These are phyloP conservation scores for Paecilomyces niveus DNA, from an alignment of 2,329 filamentous ascomycete species.

Conservation along the genomic window DNA sequence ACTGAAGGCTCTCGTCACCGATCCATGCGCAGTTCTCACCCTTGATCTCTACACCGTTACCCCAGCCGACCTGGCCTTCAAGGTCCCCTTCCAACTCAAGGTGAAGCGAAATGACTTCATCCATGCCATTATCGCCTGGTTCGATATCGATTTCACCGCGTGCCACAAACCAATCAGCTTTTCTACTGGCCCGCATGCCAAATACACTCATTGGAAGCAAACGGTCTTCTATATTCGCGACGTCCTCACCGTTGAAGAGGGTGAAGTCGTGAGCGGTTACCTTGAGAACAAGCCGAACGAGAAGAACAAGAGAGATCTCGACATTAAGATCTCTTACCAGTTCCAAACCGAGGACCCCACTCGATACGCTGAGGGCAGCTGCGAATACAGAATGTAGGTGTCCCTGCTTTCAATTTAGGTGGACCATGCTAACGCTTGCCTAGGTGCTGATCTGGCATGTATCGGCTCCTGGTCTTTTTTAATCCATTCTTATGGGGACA, in stretches of 20 bases:
- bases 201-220: slow-evolving; percentile 99
- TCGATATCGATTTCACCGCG: slow-evolving; percentile 96
- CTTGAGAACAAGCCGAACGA: slow-evolving; percentile 82
- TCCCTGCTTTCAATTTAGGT: not conserved
- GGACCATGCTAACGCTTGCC: slow-evolving; percentile 15
- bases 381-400: slow-evolving; percentile 66
- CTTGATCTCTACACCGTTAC: slow-evolving; percentile 92
- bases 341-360: slow-evolving; percentile 68
- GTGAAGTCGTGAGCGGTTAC: slow-evolving; percentile 67
- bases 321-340: slow-evolving; percentile 79
- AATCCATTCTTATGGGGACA: not conserved
- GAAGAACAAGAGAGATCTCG: slow-evolving; percentile 90
- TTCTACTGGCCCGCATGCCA: slow-evolving; percentile 94
- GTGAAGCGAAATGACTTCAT: slow-evolving; percentile 87
- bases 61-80: slow-evolving; percentile 75
- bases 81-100: slow-evolving; percentile 65
- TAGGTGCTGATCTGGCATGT: slow-evolving; percentile 21
- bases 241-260: slow-evolving; percentile 82
- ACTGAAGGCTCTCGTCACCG: slow-evolving; percentile 92
- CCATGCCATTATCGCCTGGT: slow-evolving; percentile 95
- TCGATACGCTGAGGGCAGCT: slow-evolving; percentile 61
- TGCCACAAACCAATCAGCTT: slow-evolving; percentile 98
- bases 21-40: slow-evolving; percentile 75
- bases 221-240: slow-evolving; percentile 97
- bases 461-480: slow-evolving; percentile 3